phyloP scores from a whole-genome alignment of 2,329 filamentous ascomycete species.

The Didymella arachidicola region DNA sequence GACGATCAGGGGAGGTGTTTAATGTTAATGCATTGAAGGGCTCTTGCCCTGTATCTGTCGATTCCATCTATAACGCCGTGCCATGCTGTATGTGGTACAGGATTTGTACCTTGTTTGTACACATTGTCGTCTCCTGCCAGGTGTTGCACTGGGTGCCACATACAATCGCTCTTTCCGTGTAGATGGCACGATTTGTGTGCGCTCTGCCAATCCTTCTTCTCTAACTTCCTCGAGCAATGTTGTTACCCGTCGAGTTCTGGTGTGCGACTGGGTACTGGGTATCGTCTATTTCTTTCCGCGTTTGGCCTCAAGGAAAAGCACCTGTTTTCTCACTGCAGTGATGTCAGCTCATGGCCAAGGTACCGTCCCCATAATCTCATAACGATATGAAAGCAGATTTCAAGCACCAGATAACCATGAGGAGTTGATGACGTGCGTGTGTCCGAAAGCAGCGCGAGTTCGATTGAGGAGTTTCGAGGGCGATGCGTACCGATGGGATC shows the following conservation, averaged over 20 bases:
- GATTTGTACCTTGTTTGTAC: slow-evolving; percentile 27
- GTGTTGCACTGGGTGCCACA: slow-evolving; percentile 6
- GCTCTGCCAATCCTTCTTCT: neutral
- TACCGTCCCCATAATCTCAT: neutral
- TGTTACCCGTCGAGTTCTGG: neutral
- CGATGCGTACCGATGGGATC: slow-evolving; percentile 82
- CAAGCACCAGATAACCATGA: too few relatives aligned
- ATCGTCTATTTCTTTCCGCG: slow-evolving; percentile 66
- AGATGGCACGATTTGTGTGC: neutral
- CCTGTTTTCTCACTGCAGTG: slow-evolving; percentile 82
- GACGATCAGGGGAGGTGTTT: neutral
- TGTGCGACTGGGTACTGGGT: neutral
- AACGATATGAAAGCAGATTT: neutral
- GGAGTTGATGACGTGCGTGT: neutral
- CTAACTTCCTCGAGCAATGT: neutral
- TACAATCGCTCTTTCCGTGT: neutral
- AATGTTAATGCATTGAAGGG: slow-evolving; percentile 7
- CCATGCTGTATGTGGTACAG: slow-evolving; percentile 43
- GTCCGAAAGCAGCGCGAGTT: neutral
- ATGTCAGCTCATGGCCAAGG: slow-evolving; percentile 26
- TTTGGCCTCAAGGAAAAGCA: slow-evolving; percentile 94
- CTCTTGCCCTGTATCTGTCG: slow-evolving; percentile 15
- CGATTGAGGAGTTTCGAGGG: too few relatives aligned
- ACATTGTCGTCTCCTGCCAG: slow-evolving; percentile 3
- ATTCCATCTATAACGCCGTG: slow-evolving; percentile 34